Evolutionary conservation across 257 asterid species (phyloP), one percentile per base, ranked within the genome.

Genomic region (Avicennia marina): DNA sequence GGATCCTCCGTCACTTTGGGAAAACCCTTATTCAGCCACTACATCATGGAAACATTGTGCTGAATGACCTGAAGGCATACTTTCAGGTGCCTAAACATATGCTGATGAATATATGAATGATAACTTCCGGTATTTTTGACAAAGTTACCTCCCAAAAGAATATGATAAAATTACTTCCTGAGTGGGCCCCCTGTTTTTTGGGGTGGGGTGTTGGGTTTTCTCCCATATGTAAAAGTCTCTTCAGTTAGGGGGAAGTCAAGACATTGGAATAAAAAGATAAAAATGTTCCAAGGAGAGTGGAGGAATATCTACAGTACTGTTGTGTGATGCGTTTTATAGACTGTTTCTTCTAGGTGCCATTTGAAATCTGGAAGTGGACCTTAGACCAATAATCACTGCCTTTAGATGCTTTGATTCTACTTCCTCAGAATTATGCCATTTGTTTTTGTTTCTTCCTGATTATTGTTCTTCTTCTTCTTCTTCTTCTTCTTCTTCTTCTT

Each of bases 31-130:
- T 76, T 86, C 97, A 27, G 94, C 96, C 52, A 89, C 97, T 54
- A 93, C 95, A 42, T 93, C 97, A 6, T 93, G 99, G 99, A 93
- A 84, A 75, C 82, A 97, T 59, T 93, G 99, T 74, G 91, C 96
- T 16, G 95, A 86, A 68, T 75, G 94, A 59, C 86, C 55, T 19
- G 87, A 77, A 63, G 96, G 85, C 53, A 54, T 80, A 63, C 51
- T 77, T 50, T 84, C 95, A 72, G 96, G 99, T 93, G 63, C 33
- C 24, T 11, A 16, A 63, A 54, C 19, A n/a, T 19, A 19, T 60
- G 34, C n/a, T 6, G 38, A 34, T 41, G 53, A 44, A 55, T 41
- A 7, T 17, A 18, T 58, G 26, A 56, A 41, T n/a, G 12, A 39
- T 10, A 22, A 43, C n/a, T n/a, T 34, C 8, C 24, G n/a, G 45